Evolutionary conservation across 257 asterid genomes (phyloP), one percentile per base, ranked within the genome.

Genomic region (Solanum etuberosum): DNA sequence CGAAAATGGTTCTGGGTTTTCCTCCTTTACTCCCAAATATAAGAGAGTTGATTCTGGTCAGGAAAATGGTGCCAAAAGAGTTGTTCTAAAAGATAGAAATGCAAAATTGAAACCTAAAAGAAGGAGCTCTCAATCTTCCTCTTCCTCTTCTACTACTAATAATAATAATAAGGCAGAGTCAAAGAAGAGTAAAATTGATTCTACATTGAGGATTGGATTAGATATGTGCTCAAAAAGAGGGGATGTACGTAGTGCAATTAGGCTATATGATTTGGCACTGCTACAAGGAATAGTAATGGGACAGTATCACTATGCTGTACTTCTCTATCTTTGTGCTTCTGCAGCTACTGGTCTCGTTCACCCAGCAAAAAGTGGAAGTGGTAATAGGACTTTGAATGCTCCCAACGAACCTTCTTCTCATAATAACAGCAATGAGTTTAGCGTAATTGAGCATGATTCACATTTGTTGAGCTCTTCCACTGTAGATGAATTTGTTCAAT

Each of bases 191-290:
- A 92, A 90, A 89, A 90, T 29, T 65, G 93, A 92, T 38, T 57
- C 89, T 70, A 88, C 83, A 32, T 59, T 96, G 87, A 91, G 94
- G 90, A 46, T 92, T 83, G 98, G 98, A 31, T 88, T 95, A 84
- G 98, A 95, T 84, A 87, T 89, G 90, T 96, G 98, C 91, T 96
- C 99, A 25, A 96, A 93, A 87, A 92, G 92, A 84, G 99, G 99
- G 74, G 95, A 96, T 90, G 90, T 95, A 14, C 34, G 86, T 81
- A 91, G 94, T 71, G 99, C 98, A 61, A 92, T 95, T 82, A 90
- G 87, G 87, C 91, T 96, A 40, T 94, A 92, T 91, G 93, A 91
- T 85, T 90, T 94, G 91, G 96, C 96, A 42, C 85, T 88, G 89
- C 92, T 77, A 84, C 95, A 95, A 83, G 92, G 92, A 21, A 87